Evolutionary conservation across 2,329 filamentous ascomycete genomes (phyloP).

Genomic region (Stagonosporopsis chrysanthemi): DNA sequence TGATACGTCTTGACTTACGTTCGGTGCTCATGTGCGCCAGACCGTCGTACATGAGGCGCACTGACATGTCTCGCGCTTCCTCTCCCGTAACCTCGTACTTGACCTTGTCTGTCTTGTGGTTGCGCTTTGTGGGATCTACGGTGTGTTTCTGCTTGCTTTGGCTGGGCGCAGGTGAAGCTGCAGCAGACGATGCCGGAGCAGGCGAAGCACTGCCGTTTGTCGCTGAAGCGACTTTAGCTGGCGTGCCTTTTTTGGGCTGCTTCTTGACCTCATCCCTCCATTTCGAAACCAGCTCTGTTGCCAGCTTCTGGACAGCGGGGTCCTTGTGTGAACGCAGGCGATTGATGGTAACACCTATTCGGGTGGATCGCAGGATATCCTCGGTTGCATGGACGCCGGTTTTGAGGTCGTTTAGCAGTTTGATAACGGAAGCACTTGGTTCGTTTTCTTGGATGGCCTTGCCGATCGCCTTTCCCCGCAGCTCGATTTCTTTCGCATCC

Average conservation of each 20-base stretch:
- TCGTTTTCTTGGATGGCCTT: slow-evolving; percentile 82
- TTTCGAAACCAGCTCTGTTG: slow-evolving; percentile 83
- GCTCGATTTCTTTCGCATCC: slow-evolving; percentile 82
- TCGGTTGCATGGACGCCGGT: slow-evolving; percentile 84
- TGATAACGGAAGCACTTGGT: slow-evolving; percentile 73
- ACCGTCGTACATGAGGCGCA: slow-evolving; percentile 93
- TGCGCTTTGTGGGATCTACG: slow-evolving; percentile 76
- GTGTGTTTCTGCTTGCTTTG: slow-evolving; percentile 62
- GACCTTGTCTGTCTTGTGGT: slow-evolving; percentile 80
- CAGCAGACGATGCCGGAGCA: slow-evolving; percentile 49
- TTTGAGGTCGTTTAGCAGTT: slow-evolving; percentile 79
- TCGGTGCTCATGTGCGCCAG: slow-evolving; percentile 74
- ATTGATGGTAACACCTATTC: slow-evolving; percentile 87
- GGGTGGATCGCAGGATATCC: slow-evolving; percentile 88
- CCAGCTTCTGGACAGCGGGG: slow-evolving; percentile 72
- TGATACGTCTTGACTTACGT: slow-evolving; percentile 40
- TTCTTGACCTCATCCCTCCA: slow-evolving; percentile 82
- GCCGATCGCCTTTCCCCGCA: slow-evolving; percentile 77
- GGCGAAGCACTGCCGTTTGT: slow-evolving; percentile 42
- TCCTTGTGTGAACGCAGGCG: slow-evolving; percentile 85
- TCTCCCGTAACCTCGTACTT: slow-evolving; percentile 78
- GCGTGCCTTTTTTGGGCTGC: slow-evolving; percentile 43
- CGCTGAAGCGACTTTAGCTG: slow-evolving; percentile 29
- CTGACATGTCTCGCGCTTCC: slow-evolving; percentile 78
- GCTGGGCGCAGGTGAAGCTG: slow-evolving; percentile 57